Percentiles rank a stretch among this genome's conserved stretches.
Evolutionary conservation across 202 grass and related monocot species (phyloP).

Genomic region (Dendrocalamus latiflorus): DNA sequence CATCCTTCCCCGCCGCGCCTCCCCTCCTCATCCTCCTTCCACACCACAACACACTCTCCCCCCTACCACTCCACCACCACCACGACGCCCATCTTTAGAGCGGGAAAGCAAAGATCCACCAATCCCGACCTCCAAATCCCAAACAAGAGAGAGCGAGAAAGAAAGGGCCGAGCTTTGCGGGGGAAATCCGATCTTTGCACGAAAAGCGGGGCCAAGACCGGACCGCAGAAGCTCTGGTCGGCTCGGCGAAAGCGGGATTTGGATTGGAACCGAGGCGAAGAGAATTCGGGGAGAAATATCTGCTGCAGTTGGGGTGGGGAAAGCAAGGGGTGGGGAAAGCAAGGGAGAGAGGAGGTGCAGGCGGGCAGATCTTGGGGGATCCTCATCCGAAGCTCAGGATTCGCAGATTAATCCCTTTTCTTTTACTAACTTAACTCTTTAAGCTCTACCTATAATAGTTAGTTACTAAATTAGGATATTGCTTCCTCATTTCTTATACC

Average conservation of each 20-base stretch:
- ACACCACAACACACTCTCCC: not conserved
- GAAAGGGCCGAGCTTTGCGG: not conserved
- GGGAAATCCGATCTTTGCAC: constrained; percentile 5
- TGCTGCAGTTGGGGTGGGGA: not conserved
- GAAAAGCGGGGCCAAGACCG: not conserved
- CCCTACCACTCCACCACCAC: not conserved
- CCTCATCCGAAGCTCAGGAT: no score
- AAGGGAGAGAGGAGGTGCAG: no score
- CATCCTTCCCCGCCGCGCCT: constrained; percentile 23
- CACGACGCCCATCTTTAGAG: not conserved
- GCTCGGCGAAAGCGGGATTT: not conserved
- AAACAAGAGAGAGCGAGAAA: not conserved
- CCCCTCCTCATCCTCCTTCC: constrained; percentile 4
- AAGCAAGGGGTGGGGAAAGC: no score
- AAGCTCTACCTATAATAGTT: no score
- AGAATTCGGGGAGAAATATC: not conserved
- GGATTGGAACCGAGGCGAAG: not conserved
- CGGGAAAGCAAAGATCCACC: constrained; percentile 4
- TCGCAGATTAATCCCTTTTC: no score
- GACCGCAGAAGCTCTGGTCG: not conserved
- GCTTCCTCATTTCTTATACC: no score
- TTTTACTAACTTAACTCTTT: no score
- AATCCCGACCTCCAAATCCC: not conserved
- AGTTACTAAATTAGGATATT: no score
- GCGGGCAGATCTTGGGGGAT: no score